Evolutionary conservation across 345 rosid species (phyloP).

Genomic region (Diplotaxis tenuifolia): DNA sequence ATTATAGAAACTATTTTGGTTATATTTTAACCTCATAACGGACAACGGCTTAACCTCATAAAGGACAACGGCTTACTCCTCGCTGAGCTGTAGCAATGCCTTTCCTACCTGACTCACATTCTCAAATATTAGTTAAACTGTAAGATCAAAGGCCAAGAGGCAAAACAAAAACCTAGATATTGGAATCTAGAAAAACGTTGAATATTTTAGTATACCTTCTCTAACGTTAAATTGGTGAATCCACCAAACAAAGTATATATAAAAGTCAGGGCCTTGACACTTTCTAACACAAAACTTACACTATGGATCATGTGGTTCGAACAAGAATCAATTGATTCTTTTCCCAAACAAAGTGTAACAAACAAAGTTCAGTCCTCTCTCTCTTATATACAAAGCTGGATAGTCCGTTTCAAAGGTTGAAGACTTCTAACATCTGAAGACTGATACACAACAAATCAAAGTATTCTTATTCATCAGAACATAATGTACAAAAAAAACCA

Average conservation of each 20-base stretch:
- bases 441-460: constrained; percentile 5
- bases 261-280: no score
- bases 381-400: neutral
- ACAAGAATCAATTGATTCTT: neutral
- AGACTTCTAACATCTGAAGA: neutral
- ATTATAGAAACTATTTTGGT: neutral
- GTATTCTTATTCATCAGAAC: neutral
- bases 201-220: constrained; percentile 54
- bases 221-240: constrained; percentile 5
- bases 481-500: constrained; percentile 3
- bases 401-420: neutral
- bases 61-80: constrained; percentile 88
- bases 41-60: constrained; percentile 70
- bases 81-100: constrained; percentile 45
- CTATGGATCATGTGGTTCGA: no score
- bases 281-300: no score
- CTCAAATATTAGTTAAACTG: constrained; percentile 16
- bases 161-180: neutral
- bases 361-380: neutral
- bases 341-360: neutral
- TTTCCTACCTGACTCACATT: constrained; percentile 51
- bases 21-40: no score
- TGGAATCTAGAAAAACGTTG: neutral
- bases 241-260: neutral
- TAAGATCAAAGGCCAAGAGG: no score